Conservation (phyloP, 2,329 filamentous ascomycete genomes). For the Malbranchea zuffiana region DNA sequence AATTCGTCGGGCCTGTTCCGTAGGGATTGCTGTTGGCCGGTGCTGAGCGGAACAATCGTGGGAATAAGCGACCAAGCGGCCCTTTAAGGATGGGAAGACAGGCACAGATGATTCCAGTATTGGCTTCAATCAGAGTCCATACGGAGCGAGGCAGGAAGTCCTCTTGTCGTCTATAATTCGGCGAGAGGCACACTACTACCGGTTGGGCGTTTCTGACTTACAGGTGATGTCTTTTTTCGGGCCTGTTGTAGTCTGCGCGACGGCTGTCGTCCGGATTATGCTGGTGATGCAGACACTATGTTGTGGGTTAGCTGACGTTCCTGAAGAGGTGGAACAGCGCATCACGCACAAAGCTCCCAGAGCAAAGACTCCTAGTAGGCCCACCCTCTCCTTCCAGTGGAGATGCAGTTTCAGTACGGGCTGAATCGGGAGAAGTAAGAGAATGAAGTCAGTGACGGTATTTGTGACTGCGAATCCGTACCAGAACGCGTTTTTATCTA, state of each 20-base stretch:
- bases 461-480: constrained; percentile 19
- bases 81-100: constrained; percentile 29
- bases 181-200: too few relatives aligned
- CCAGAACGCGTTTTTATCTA: constrained; percentile 16
- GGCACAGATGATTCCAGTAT: constrained; percentile 28
- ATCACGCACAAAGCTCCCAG: constrained; percentile 18
- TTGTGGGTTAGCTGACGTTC: not conserved
- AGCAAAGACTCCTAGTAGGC: constrained; percentile 15
- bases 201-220: not conserved
- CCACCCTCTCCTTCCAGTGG: constrained; percentile 15
- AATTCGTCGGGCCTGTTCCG: not conserved
- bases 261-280: constrained; percentile 25
- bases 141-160: constrained; percentile 24
- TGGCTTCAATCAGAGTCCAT: constrained; percentile 32
- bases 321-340: not conserved
- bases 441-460: constrained; percentile 18
- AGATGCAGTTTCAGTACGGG: constrained; percentile 16
- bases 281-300: constrained; percentile 12
- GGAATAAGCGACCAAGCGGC: constrained; percentile 19
- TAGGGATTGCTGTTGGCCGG: constrained; percentile 4
- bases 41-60: constrained; percentile 10
- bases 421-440: constrained; percentile 19
- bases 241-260: constrained; percentile 16
- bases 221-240: constrained; percentile 12
- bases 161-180: constrained; percentile 11